These are phyloP conservation scores for Alisma plantagoaquatica DNA, from an alignment of 106 monocot species.

Conservation along the genomic window DNA sequence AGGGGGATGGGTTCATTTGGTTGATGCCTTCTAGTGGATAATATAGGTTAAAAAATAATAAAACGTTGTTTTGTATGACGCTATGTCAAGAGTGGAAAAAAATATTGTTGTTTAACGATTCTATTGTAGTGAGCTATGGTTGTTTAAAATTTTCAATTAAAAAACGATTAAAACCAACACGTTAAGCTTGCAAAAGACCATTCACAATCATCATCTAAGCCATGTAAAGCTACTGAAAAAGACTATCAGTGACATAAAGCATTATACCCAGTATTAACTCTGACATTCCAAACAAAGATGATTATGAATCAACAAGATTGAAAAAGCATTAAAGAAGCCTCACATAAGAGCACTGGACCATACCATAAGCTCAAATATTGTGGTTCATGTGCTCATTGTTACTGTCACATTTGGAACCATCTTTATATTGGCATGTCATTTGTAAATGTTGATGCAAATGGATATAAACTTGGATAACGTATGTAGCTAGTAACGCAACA, in stretches of 20 bases:
- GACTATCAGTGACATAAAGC: conserved; percentile 29
- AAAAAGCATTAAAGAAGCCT: conserved; percentile 19
- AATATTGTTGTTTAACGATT: too few species aligned
- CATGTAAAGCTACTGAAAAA: conserved; percentile 20
- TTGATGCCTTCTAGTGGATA: too few species aligned
- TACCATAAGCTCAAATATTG: conserved; percentile 22
- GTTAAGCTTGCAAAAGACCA: conserved; percentile 13
- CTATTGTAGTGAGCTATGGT: too few species aligned
- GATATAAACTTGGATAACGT: too few species aligned
- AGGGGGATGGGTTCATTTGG: too few species aligned
- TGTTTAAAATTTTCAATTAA: too few species aligned
- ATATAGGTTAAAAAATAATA: too few species aligned
- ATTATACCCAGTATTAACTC: conserved; percentile 14
- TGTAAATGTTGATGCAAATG: background rate
- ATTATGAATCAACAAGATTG: conserved; percentile 10
- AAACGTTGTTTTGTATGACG: too few species aligned
- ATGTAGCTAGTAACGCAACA: too few species aligned
- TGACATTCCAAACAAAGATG: conserved; percentile 14
- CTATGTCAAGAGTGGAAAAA: too few species aligned
- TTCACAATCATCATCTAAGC: conserved; percentile 10
- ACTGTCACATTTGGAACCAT: conserved; percentile 26
- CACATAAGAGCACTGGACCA: conserved; percentile 21
- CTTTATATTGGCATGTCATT: conserved; percentile 15
- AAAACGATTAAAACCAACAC: too few species aligned
- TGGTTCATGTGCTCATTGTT: conserved; percentile 24